Evolutionary conservation across 495 filamentous ascomycete genomes (phyloP), one percentile per base, ranked within the genome.

Genomic region (Penicillium verhagenii): DNA sequence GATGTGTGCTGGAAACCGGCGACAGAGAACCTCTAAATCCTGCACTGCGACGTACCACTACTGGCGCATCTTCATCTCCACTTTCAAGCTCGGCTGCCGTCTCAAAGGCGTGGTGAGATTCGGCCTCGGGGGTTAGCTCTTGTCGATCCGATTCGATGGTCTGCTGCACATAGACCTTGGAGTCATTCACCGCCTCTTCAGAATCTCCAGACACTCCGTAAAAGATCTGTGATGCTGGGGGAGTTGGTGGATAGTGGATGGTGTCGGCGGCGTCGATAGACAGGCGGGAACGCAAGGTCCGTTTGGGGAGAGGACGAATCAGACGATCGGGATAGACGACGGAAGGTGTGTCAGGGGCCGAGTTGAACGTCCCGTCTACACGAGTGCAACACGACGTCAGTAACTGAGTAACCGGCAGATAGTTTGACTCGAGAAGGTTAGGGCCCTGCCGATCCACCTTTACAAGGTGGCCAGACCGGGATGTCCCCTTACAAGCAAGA

Each of bases 291-390:
- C 91, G 88, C 18, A 97, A 78, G 52, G 87, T 85, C 55, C 90
- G 85, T 73, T 88, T 94, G 28, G 95, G 95, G 50, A 99, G 79
- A 45, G 95, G 95, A 37, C 92, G 89, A 65, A 99, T 97, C 52
- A 92, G 87, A 61, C 95, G 85, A 62, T 95, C 89, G 57, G 90
- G 90, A 65, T 90, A 94, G 59, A 89, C 70, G 28, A 86, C 78
- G 46, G 91, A 92, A 48, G 79, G 77, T 44, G 87, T 85, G 70
- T 94, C 89, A 61, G 87, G 79, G 69, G 86, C 83, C 80, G 76
- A 70, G 50, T 76, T 75, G 64, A 76, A 78, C 66, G 72, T 71
- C 69, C 75, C 75, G 71, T 75, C 75, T 78, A 66, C 64, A 65
- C 58, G 61, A 58, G 61, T 61, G 54, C 63, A 43, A 69, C 58